Evolutionary conservation across 306 rosid species (phyloP).

Genomic region (Astragalus membranaceus): DNA sequence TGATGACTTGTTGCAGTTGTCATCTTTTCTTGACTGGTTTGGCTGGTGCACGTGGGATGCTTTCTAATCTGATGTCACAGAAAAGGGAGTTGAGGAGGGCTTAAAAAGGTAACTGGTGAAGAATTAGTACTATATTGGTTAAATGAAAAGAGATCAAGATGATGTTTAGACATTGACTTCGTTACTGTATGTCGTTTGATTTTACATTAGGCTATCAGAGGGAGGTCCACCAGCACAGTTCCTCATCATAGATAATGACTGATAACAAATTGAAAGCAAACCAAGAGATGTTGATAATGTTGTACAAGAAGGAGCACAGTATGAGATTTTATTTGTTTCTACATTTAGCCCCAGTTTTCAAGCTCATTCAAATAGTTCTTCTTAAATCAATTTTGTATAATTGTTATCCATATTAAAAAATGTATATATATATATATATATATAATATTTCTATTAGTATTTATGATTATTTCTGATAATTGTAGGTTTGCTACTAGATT

Average conservation of each 20-base stretch:
- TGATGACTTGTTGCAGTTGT: too few relatives aligned
- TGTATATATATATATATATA: neutral
- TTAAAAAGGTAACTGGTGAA: slow-evolving; percentile 55
- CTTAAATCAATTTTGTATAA: too few relatives aligned
- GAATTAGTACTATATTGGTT: neutral
- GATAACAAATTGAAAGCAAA: slow-evolving; percentile 86
- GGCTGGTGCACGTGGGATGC: too few relatives aligned
- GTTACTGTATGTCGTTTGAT: neutral
- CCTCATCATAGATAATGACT: slow-evolving; percentile 86
- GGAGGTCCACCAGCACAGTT: slow-evolving; percentile 85
- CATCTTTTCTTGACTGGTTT: too few relatives aligned
- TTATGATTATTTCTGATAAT: neutral
- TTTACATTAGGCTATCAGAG: slow-evolving; percentile 48
- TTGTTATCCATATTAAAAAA: neutral
- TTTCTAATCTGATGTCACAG: too few relatives aligned
- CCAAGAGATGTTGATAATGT: slow-evolving; percentile 32
- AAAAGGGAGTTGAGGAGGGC: slow-evolving; percentile 72
- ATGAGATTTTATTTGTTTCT: slow-evolving; percentile 18
- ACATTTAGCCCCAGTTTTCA: neutral
- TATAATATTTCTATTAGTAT: neutral
- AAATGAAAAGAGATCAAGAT: neutral
- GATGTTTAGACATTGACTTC: neutral
- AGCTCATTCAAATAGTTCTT: neutral
- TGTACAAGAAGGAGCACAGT: slow-evolving; percentile 96
- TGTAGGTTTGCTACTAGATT: slow-evolving; percentile 77